phyloP scores from a whole-genome alignment of 1,284 basidiomycete genomes.

The Albatrellus sp. region DNA sequence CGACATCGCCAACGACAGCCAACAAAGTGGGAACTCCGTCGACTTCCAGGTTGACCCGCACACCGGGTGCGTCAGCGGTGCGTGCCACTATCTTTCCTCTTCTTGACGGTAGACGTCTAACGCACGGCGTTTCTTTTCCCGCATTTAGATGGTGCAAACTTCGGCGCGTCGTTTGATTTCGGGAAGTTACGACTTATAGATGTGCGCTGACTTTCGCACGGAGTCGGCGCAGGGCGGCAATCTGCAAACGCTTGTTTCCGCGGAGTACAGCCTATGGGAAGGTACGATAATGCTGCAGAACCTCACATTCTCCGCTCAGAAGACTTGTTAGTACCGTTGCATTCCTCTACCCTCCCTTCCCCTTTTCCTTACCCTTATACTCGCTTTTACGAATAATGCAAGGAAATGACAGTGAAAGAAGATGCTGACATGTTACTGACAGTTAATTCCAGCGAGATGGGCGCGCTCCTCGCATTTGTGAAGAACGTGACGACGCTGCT shows the following conservation, averaged over 20 bases:
- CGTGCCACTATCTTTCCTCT: background rate
- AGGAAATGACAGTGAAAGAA: no score
- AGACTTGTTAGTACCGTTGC: background rate
- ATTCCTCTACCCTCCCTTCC: background rate
- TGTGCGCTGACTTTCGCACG: slow-evolving; percentile 48
- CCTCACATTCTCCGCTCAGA: no score
- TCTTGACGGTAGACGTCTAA: slow-evolving; percentile 9
- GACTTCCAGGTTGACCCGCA: slow-evolving; percentile 30
- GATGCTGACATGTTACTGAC: no score
- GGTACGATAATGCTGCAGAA: background rate
- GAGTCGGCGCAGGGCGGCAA: slow-evolving; percentile 22
- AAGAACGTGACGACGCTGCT: slow-evolving; percentile 35
- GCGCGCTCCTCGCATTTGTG: slow-evolving; percentile 39
- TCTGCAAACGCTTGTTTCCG: slow-evolving; percentile 19
- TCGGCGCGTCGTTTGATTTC: slow-evolving; percentile 39
- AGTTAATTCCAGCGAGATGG: no score
- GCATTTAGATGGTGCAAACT: slow-evolving; percentile 21
- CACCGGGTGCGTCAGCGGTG: slow-evolving; percentile 31
- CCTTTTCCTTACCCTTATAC: no score
- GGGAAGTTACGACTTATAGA: slow-evolving; percentile 44
- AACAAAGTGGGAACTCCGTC: slow-evolving; percentile 34
- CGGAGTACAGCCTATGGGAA: slow-evolving; percentile 44
- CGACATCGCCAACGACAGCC: slow-evolving; percentile 48
- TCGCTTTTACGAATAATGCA: no score
- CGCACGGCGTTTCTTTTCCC: background rate